A percentile compares a stretch with the other conserved stretches of the same genome.
These are phyloP conservation scores for Clonostachys solani DNA, from an alignment of 2,329 filamentous ascomycete genomes.

Conservation along the genomic window DNA sequence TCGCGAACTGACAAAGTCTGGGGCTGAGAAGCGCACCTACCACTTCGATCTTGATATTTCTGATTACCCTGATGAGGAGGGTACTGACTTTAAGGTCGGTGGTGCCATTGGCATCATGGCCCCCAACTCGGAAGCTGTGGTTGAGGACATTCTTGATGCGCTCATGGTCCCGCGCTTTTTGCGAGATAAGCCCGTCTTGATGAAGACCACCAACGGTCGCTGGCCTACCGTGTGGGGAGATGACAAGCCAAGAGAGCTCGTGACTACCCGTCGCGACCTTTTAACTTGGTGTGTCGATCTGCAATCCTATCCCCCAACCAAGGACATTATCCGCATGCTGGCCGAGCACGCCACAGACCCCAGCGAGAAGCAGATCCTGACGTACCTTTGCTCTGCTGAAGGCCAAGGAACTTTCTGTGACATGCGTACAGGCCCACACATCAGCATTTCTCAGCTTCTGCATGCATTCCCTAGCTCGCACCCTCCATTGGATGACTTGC, in stretches of 20 bases:
- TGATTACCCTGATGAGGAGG: constrained; percentile 81
- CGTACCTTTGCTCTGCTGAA: constrained; percentile 82
- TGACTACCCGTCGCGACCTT: constrained; percentile 87
- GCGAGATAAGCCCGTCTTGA: constrained; percentile 75
- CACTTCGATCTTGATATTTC: constrained; percentile 98
- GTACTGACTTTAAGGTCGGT: constrained; percentile 91
- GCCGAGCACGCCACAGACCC: constrained; percentile 78
- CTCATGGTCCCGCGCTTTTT: constrained; percentile 78
- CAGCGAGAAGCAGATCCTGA: constrained; percentile 84
- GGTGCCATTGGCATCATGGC: constrained; percentile 92
- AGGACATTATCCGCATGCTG: constrained; percentile 77
- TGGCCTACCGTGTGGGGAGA: constrained; percentile 99
- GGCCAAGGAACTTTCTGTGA: constrained; percentile 93
- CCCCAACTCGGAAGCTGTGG: constrained; percentile 71
- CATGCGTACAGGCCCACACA: constrained; percentile 81
- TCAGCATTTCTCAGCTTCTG: constrained; percentile 82
- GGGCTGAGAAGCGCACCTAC: constrained; percentile 94
- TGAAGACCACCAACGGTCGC: constrained; percentile 75
- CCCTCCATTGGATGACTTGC: constrained; percentile 77
- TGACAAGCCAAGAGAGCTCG: constrained; percentile 76
- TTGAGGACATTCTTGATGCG: constrained; percentile 80
- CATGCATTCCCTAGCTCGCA: constrained; percentile 88
- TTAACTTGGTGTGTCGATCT: constrained; percentile 94
- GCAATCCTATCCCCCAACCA: constrained; percentile 88
- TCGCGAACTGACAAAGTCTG: constrained; percentile 79